Evolutionary conservation across 352 stramenopile species (phyloP).

Genomic region (Globisporangium emineosum): DNA sequence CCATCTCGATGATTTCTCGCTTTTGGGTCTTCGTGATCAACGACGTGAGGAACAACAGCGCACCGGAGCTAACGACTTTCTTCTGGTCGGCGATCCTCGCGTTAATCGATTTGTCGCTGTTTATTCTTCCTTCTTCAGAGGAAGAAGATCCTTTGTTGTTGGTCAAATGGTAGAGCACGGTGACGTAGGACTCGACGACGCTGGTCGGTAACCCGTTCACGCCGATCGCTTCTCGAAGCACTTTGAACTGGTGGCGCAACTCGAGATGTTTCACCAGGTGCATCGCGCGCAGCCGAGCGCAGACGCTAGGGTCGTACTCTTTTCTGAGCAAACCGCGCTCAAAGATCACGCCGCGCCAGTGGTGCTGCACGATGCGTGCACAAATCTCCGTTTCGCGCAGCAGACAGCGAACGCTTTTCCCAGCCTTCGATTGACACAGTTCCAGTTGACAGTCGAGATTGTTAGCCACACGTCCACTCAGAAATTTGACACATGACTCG

Average conservation of each 20-base stretch:
- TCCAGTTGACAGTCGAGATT: not conserved
- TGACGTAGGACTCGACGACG: conserved; percentile 56
- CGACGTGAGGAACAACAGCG: conserved; percentile 46
- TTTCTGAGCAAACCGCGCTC: conserved; percentile 40
- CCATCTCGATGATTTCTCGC: conserved; percentile 40
- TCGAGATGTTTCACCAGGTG: conserved; percentile 73
- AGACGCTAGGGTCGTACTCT: conserved; percentile 49
- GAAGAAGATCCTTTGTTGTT: conserved; percentile 17
- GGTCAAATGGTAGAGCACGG: conserved; percentile 53
- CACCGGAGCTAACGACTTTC: conserved; percentile 47
- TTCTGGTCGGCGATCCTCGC: conserved; percentile 43
- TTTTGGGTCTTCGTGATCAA: conserved; percentile 32
- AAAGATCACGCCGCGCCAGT: conserved; percentile 64
- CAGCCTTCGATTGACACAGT: conserved; percentile 16
- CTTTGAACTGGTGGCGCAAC: conserved; percentile 63
- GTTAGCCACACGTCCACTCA: not conserved
- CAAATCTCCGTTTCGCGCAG: conserved; percentile 64
- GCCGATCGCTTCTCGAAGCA: conserved; percentile 48
- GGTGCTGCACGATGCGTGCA: conserved; percentile 71
- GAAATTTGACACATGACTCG: too few species aligned
- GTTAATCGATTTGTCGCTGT: conserved; percentile 20
- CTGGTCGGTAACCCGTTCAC: conserved; percentile 32
- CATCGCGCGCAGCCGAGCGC: conserved; percentile 62
- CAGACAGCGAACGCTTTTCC: conserved; percentile 47
- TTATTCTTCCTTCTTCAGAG: conserved; percentile 7